Conservation (phyloP, 169 alveolate genomes). For the Blepharisma undulans region DNA sequence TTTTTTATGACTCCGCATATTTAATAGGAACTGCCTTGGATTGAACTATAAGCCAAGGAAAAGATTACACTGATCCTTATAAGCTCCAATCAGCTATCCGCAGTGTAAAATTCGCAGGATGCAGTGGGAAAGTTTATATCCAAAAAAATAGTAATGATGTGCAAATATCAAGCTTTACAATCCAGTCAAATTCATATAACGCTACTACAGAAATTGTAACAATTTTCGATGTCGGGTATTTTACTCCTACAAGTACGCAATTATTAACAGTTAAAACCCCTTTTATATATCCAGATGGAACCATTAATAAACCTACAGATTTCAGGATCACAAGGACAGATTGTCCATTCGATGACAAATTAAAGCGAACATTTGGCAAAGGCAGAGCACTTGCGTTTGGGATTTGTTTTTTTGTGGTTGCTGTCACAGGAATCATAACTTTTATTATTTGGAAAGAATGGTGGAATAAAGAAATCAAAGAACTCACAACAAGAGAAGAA, state of each 20-base stretch:
- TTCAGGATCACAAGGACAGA: background rate
- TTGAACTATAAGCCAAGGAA: background rate
- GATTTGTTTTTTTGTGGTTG: background rate
- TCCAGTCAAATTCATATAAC: background rate
- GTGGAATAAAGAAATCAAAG: slow-evolving; percentile 3
- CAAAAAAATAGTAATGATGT: background rate
- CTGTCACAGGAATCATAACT: background rate
- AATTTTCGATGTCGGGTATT: background rate
- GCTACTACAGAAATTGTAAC: background rate
- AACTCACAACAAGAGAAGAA: background rate
- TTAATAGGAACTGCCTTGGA: background rate
- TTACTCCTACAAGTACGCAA: too few species aligned
- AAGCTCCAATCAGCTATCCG: background rate
- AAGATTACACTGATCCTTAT: background rate
- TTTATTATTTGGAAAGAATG: background rate
- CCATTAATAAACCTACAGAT: background rate
- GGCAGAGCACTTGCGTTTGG: background rate
- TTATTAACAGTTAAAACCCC: background rate
- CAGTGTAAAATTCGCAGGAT: background rate
- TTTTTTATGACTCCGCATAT: background rate
- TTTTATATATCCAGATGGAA: background rate
- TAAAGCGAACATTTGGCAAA: background rate
- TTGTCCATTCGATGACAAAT: slow-evolving; percentile 23
- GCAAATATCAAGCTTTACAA: background rate
- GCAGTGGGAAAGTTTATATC: background rate